phyloP scores from a whole-genome alignment of 139 green algal species.

The Chlamydomonas sp. region DNA sequence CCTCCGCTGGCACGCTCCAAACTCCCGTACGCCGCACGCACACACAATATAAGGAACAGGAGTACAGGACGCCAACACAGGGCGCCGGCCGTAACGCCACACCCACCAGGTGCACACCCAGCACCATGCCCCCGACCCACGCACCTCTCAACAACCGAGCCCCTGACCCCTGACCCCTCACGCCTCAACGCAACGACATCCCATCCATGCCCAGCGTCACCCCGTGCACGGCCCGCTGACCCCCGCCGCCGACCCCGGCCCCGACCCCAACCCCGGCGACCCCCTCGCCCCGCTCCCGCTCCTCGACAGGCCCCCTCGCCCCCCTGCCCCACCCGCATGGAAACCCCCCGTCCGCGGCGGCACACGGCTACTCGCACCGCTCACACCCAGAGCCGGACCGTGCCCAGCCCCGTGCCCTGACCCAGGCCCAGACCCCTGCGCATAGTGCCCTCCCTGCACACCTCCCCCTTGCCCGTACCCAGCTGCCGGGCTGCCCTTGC shows the following conservation, averaged over 20 bases:
- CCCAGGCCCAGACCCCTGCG: not conserved
- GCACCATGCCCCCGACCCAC: too few species aligned
- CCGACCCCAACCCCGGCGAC: not conserved
- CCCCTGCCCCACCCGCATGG: not conserved
- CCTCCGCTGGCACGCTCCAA: too few species aligned
- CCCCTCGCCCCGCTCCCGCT: not conserved
- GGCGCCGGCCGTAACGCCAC: too few species aligned
- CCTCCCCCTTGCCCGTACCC: not conserved
- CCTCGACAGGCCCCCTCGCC: not conserved
- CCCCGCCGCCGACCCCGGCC: slow-evolving; percentile 69
- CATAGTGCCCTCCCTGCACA: not conserved
- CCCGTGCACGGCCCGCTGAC: slow-evolving; percentile 61
- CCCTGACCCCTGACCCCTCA: not conserved
- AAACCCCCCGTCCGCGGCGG: slow-evolving; percentile 32
- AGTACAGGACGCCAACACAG: too few species aligned
- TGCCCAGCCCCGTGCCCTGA: not conserved
- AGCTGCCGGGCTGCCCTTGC: not conserved
- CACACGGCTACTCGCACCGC: not conserved
- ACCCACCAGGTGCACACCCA: too few species aligned
- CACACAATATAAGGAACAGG: too few species aligned
- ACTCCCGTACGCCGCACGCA: too few species aligned
- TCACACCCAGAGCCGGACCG: not conserved
- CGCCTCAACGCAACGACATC: slow-evolving; percentile 63
- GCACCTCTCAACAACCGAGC: too few species aligned
- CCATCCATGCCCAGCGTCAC: slow-evolving; percentile 87